Percentiles rank a stretch among this genome's conserved stretches.
phyloP scores from a whole-genome alignment of 129 eudicot species.

The Tagetes patula region DNA sequence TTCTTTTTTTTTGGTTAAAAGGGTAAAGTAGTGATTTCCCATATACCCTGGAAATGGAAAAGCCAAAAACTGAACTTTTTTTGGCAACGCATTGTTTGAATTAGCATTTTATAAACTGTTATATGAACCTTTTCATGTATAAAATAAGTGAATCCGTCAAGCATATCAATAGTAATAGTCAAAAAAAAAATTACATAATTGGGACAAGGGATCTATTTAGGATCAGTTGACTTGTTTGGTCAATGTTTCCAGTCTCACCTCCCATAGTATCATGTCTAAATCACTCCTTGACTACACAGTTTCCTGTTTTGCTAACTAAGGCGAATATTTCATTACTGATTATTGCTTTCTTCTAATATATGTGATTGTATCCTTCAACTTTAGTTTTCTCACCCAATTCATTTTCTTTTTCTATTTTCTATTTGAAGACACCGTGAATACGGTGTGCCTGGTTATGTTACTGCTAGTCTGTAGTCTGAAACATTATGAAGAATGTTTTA shows the following conservation, averaged over 20 bases:
- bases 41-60: not conserved
- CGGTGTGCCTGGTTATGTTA: not conserved
- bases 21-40: not conserved
- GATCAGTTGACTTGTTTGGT: not conserved
- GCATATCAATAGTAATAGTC: not conserved
- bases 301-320: not conserved
- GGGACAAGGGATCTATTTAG: not conserved
- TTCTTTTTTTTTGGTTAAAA: not conserved
- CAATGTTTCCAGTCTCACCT: not conserved
- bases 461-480: no score
- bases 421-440: not conserved
- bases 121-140: not conserved
- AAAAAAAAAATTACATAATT: not conserved
- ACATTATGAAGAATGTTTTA: not conserved
- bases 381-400: not conserved
- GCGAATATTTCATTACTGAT: not conserved
- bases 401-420: not conserved
- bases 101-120: not conserved
- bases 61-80: not conserved
- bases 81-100: not conserved
- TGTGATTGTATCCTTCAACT: not conserved
- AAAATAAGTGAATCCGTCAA: constrained; percentile 3
- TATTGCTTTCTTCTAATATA: not conserved
- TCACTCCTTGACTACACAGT: not conserved
- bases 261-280: not conserved